phyloP scores from a whole-genome alignment of 2,329 filamentous ascomycete species.

The Fusarium chaquense region DNA sequence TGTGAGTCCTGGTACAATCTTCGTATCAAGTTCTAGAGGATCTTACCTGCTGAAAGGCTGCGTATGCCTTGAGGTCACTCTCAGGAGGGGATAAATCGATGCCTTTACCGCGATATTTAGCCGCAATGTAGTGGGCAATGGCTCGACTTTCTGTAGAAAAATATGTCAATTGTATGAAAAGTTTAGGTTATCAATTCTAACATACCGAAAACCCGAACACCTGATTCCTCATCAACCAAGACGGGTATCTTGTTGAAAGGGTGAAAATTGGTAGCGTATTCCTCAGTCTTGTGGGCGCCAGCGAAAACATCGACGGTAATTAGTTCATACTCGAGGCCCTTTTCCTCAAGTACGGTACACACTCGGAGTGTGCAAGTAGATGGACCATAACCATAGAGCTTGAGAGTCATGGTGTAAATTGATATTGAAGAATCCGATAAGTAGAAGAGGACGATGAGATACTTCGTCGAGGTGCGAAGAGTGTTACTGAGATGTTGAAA shows the following conservation, averaged over 20 bases:
- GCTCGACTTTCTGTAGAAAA: not conserved
- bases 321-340: not conserved
- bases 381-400: not conserved
- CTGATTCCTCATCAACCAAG: not conserved
- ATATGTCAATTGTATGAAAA: not conserved
- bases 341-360: not conserved
- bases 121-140: not conserved
- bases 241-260: not conserved
- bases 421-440: not conserved
- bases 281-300: not conserved
- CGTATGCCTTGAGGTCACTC: not conserved
- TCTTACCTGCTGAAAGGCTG: not conserved
- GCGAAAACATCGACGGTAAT: not conserved
- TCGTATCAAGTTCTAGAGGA: not conserved
- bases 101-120: not conserved
- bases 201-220: not conserved
- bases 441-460: no score
- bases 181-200: fast-evolving
- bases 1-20: not conserved
- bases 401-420: not conserved
- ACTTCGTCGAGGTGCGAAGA: not conserved
- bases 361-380: constrained; percentile 1
- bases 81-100: not conserved
- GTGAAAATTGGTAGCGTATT: not conserved
- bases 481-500: not conserved